Evolutionary conservation across 331 rosid genomes (phyloP).

Genomic region (Saraca asoca): DNA sequence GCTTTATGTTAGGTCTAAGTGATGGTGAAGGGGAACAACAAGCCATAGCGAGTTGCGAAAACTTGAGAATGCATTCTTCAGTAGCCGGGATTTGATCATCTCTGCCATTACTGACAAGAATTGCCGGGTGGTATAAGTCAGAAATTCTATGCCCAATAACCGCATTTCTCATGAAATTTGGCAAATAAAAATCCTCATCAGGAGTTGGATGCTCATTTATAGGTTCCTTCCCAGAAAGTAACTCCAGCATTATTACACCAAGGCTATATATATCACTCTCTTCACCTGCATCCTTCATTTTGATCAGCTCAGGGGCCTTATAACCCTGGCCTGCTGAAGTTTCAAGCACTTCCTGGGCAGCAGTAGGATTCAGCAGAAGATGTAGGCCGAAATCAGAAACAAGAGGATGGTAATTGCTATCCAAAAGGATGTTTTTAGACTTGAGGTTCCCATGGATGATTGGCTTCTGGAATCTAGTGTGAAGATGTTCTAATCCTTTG

Average conservation of each 20-base stretch:
- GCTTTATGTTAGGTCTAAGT: slow-evolving; percentile 76
- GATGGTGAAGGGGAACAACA: slow-evolving; percentile 92
- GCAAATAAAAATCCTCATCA: slow-evolving; percentile 82
- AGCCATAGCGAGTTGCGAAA: slow-evolving; percentile 88
- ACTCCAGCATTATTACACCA: slow-evolving; percentile 78
- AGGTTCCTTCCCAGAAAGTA: slow-evolving; percentile 91
- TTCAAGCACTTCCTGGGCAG: slow-evolving; percentile 86
- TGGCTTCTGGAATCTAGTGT: slow-evolving; percentile 61
- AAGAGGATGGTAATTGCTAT: slow-evolving; percentile 56
- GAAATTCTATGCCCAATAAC: slow-evolving; percentile 72
- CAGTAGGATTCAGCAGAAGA: slow-evolving; percentile 74
- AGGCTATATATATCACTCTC: slow-evolving; percentile 73
- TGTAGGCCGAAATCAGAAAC: slow-evolving; percentile 72
- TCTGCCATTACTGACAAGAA: slow-evolving; percentile 51
- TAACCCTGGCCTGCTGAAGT: slow-evolving; percentile 81
- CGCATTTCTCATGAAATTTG: slow-evolving; percentile 75
- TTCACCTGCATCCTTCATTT: slow-evolving; percentile 77
- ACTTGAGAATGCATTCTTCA: slow-evolving; percentile 71
- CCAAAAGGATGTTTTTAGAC: slow-evolving; percentile 75
- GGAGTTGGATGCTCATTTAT: slow-evolving; percentile 77
- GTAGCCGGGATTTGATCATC: slow-evolving; percentile 44
- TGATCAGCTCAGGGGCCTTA: slow-evolving; percentile 89
- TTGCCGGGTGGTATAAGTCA: slow-evolving; percentile 75
- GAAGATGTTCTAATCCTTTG: slow-evolving; percentile 82
- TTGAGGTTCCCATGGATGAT: slow-evolving; percentile 88